Base-by-base conservation (phyloP, 1,139 yeast genomes). In the Debaryomyces coudertii region DNA sequence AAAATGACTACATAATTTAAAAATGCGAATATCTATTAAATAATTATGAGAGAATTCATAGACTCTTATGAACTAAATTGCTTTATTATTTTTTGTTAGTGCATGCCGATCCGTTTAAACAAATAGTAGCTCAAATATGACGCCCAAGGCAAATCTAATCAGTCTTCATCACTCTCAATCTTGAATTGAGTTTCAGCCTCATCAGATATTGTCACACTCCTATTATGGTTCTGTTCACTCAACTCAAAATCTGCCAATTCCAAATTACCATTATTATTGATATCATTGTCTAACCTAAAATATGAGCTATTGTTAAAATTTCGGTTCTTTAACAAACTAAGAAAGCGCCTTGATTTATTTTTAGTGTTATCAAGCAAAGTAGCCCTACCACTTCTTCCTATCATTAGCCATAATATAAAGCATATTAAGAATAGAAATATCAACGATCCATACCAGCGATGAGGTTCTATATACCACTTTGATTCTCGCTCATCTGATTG, bases 401-500 rank as follows among this genome's bases (percentile, higher is more conserved):
- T 54, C 58, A 83, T 61, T 35, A 83, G 62, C 65, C 79, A 76
- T 0, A 65, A 66, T 6, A 79, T 69, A 7, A 77, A 64, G 2
- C 70, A 51, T 14, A 80, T 51, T 39, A 82, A 65, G 1, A 68
- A 47, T 35, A 74, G 53, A 51, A 83, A 77, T 2, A 78, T 66
- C n/a, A 79, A 49, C 1, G 82, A 68, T 0, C 88, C 88, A 57
- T 76, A 76, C 60, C 82, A 62, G 38, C 87, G 67, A 54, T 82
- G 85, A 1, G 83, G 80, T 44, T 69, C 63, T 38, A 71, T 63
- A 41, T 64, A 58, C 75, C 76, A 71, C 40, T 62, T 61, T 73
- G 68, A 74, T 44, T 65, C 73, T 24, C 47, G 47, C n/a, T 46
- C 48, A 2, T 57, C 57, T 15, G 66, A 64, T 8, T 61, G 65